Conservation (phyloP, 371 early-diverging fungal genomes). For the Mycotypha africana region DNA sequence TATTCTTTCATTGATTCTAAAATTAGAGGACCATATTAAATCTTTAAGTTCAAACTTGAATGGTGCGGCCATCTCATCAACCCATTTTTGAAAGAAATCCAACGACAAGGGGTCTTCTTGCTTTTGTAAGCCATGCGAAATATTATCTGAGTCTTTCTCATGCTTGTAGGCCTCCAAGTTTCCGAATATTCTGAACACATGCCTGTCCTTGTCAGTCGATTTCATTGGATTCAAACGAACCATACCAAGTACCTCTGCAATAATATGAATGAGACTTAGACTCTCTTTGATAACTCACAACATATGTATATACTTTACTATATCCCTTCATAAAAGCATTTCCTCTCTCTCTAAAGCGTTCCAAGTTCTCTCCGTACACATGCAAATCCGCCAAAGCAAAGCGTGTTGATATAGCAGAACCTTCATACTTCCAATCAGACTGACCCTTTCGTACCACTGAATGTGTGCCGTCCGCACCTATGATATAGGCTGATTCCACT, state of each 20-base stretch:
- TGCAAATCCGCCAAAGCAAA: conserved; percentile 29
- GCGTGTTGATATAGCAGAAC: conserved; percentile 16
- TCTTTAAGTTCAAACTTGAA: conserved; percentile 5
- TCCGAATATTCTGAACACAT: conserved; percentile 10
- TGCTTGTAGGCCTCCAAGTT: conserved; percentile 5
- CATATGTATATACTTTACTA: not conserved
- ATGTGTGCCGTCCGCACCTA: conserved; percentile 41
- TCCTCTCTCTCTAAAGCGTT: conserved; percentile 2
- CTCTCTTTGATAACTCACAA: not conserved
- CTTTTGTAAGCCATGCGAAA: conserved; percentile 5
- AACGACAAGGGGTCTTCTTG: not conserved
- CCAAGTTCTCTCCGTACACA: conserved; percentile 2
- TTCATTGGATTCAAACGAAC: conserved; percentile 1
- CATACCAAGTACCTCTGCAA: conserved; percentile 13
- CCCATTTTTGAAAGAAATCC: conserved; percentile 8
- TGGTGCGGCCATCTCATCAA: conserved; percentile 4
- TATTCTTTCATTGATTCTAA: conserved; percentile 37
- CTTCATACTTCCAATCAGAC: conserved; percentile 31
- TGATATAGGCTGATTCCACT: conserved; percentile 21
- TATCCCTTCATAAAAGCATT: conserved; percentile 5
- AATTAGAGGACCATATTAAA: conserved; percentile 19
- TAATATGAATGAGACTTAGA: not conserved
- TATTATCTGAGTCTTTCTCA: not conserved
- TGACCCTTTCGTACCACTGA: conserved; percentile 28
- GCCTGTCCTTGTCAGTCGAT: not conserved